Percentiles rank a stretch among this genome's conserved stretches.
Conservation (phyloP, 768 basidiomycete species). For the Podaxis carcinomalis region DNA sequence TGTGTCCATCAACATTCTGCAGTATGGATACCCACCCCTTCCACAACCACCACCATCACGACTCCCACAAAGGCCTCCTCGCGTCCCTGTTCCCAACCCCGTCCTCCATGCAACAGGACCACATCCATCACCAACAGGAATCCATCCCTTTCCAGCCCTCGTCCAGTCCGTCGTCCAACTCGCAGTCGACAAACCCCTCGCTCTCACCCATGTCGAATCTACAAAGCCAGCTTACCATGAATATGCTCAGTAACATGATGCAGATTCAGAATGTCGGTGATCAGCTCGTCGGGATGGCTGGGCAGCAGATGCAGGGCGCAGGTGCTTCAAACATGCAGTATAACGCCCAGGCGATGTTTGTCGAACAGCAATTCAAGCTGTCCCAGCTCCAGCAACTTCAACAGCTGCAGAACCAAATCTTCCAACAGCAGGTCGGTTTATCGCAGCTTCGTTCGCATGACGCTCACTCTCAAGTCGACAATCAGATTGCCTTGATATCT, state of each 20-base stretch:
- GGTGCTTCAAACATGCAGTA: conserved; percentile 12
- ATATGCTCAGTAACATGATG: conserved; percentile 49
- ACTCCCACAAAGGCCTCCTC: conserved; percentile 19
- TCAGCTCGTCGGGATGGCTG: conserved; percentile 15
- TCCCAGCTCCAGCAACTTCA: conserved; percentile 74
- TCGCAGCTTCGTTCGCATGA: conserved; percentile 7
- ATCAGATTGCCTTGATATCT: conserved; percentile 67
- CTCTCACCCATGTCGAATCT: conserved; percentile 3
- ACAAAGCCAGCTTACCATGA: conserved; percentile 40
- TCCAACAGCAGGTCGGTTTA: conserved; percentile 77
- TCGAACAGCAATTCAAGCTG: conserved; percentile 78
- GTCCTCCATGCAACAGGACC: conserved; percentile 3
- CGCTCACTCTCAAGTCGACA: conserved; percentile 2
- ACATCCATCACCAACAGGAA: conserved; percentile 2
- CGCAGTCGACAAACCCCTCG: background rate
- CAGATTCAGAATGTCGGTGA: conserved; percentile 41
- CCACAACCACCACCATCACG: conserved; percentile 4
- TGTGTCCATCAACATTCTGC: background rate
- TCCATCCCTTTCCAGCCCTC: conserved; percentile 5
- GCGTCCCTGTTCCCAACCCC: conserved; percentile 16
- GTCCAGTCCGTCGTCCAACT: background rate
- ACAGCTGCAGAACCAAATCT: conserved; percentile 78
- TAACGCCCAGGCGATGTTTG: conserved; percentile 49
- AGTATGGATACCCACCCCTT: conserved; percentile 4
- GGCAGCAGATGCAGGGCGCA: background rate